phyloP scores from a whole-genome alignment of 78 protist species.

The Dictyostelium firmibasis region DNA sequence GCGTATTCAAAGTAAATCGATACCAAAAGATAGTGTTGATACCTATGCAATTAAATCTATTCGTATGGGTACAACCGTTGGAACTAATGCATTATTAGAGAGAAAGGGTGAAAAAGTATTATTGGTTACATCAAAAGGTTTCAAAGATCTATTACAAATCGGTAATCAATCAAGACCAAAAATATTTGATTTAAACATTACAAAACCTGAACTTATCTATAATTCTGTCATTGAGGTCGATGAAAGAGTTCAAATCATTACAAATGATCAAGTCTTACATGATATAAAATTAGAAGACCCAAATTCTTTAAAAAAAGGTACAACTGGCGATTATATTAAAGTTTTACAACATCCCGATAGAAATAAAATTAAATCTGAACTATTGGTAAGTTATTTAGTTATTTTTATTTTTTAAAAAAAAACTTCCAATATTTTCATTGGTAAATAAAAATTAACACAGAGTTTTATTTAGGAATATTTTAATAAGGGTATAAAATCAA shows the following conservation, averaged over 20 bases:
- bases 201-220: slow-evolving; percentile 84
- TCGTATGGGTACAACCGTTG: slow-evolving; percentile 98
- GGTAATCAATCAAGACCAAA: slow-evolving; percentile 95
- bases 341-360: slow-evolving; percentile 24
- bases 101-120: slow-evolving; percentile 91
- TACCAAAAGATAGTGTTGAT: slow-evolving; percentile 54
- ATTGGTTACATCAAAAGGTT: slow-evolving; percentile 89
- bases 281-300: not conserved
- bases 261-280: not conserved
- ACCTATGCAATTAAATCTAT: slow-evolving; percentile 78
- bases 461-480: slow-evolving; percentile 6
- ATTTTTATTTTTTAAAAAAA: not conserved
- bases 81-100: slow-evolving; percentile 98
- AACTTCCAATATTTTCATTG: no score
- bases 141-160: slow-evolving; percentile 89
- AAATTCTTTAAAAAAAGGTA: not conserved
- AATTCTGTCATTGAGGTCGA: slow-evolving; percentile 86
- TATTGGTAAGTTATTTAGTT: slow-evolving; percentile 17
- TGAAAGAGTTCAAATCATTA: slow-evolving; percentile 77
- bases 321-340: slow-evolving; percentile 64
- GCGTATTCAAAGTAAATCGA: not conserved
- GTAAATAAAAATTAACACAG: no score
- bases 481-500: slow-evolving; percentile 78
- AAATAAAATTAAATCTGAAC: slow-evolving; percentile 1
- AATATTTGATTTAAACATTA: slow-evolving; percentile 91